A percentile compares a stretch with the other conserved stretches of the same genome.
phyloP scores from a whole-genome alignment of 1,139 yeast genomes.

The Yamadazyma oceani region DNA sequence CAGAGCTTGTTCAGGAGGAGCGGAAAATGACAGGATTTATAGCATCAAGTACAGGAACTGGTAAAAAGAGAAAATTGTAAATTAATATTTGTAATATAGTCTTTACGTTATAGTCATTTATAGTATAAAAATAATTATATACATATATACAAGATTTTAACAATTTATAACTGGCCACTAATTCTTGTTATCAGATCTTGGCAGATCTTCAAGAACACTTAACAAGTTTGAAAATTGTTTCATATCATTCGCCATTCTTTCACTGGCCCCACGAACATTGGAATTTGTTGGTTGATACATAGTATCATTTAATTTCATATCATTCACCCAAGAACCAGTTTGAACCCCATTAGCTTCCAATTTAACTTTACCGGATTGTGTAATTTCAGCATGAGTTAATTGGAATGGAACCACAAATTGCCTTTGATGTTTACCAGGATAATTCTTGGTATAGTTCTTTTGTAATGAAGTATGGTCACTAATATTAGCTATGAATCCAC shows the following conservation, averaged over 20 bases:
- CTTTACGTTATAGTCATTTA: conserved; percentile 1
- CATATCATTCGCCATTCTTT: conserved; percentile 36
- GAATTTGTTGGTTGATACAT: conserved; percentile 34
- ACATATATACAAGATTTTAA: conserved; percentile 9
- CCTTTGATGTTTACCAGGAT: conserved; percentile 45
- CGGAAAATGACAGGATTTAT: conserved; percentile 41
- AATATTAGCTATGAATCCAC: conserved; percentile 64
- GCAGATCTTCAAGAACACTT: conserved; percentile 14
- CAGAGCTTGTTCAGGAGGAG: conserved; percentile 39
- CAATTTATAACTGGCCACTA: too few relatives aligned
- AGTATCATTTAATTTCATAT: conserved; percentile 17
- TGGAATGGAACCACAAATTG: conserved; percentile 48
- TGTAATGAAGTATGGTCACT: conserved; percentile 43
- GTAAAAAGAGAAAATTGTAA: conserved; percentile 34
- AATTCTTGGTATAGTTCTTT: conserved; percentile 39
- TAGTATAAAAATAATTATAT: background rate
- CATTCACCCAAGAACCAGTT: conserved; percentile 43
- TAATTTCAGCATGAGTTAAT: conserved; percentile 40
- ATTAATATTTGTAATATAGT: background rate
- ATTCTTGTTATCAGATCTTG: conserved; percentile 3
- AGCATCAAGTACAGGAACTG: conserved; percentile 9
- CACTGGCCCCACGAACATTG: conserved; percentile 32
- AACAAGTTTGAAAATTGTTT: conserved; percentile 17
- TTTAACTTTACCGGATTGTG: conserved; percentile 38
- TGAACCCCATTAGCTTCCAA: conserved; percentile 43